Conservation (phyloP, 805 yeast genomes). For the Schizosaccharomyces japonicus region DNA sequence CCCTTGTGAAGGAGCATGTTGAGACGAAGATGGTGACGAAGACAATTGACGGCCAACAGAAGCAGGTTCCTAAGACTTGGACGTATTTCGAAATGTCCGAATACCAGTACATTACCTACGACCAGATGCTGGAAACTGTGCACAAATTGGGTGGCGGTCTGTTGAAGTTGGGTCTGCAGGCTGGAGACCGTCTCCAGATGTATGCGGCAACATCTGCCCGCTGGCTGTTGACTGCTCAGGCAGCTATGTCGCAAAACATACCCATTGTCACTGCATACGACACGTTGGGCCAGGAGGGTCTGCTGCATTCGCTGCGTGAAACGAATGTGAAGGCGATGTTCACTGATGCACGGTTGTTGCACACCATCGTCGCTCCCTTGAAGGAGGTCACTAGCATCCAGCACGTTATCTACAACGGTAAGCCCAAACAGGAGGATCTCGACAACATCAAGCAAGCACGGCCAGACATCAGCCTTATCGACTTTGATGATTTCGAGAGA, state of each 20-base stretch:
- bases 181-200: conserved; percentile 45
- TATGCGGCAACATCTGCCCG: conserved; percentile 26
- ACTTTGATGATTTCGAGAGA: conserved; percentile 33
- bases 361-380: conserved; percentile 47
- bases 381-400: conserved; percentile 35
- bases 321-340: conserved; percentile 59
- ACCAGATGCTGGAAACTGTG: conserved; percentile 28
- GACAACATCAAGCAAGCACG: conserved; percentile 37
- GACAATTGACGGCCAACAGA: conserved; percentile 51
- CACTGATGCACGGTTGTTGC: conserved; percentile 57
- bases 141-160: conserved; percentile 52
- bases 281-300: conserved; percentile 58
- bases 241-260: conserved; percentile 51
- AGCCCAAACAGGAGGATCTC: conserved; percentile 29
- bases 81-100: conserved; percentile 52
- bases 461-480: conserved; percentile 49
- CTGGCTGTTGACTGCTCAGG: conserved; percentile 77
- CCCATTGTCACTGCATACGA: conserved; percentile 92
- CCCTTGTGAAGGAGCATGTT: conserved; percentile 42
- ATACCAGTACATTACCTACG: conserved; percentile 42
- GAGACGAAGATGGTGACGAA: conserved; percentile 58
- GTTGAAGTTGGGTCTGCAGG: conserved; percentile 43
- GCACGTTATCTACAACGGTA: conserved; percentile 38
- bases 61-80: conserved; percentile 67
- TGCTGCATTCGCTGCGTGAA: conserved; percentile 63